These are phyloP conservation scores for Fusarium praegraminearum DNA, from an alignment of 2,329 filamentous ascomycete species.

Conservation along the genomic window DNA sequence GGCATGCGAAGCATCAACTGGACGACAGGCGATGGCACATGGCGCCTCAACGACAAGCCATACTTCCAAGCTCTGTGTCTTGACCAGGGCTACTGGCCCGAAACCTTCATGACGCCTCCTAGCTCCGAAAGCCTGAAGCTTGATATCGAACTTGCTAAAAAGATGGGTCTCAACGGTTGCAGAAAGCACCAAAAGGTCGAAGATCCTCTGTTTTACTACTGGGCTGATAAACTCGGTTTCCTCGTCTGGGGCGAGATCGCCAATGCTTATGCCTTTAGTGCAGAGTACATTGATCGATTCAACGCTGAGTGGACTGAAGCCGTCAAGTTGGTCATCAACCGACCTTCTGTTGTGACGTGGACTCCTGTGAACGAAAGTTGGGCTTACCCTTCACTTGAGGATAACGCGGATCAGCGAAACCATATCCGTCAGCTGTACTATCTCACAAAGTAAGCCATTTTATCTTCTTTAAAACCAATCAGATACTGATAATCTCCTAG, in stretches of 20 bases:
- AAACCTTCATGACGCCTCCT: slow-evolving; percentile 70
- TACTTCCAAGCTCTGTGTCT: slow-evolving; percentile 71
- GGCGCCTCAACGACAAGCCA: slow-evolving; percentile 69
- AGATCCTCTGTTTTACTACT: slow-evolving; percentile 70
- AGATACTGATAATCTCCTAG: slow-evolving; percentile 38
- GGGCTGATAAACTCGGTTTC: slow-evolving; percentile 70
- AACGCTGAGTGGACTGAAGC: slow-evolving; percentile 73
- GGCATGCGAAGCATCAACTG: slow-evolving; percentile 72
- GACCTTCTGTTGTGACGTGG: slow-evolving; percentile 73
- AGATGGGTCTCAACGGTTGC: slow-evolving; percentile 74
- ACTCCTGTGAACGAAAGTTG: slow-evolving; percentile 74
- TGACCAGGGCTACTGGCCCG: slow-evolving; percentile 74
- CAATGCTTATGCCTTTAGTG: slow-evolving; percentile 72
- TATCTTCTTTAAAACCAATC: slow-evolving; percentile 27
- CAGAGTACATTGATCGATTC: slow-evolving; percentile 69
- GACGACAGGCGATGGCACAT: slow-evolving; percentile 67
- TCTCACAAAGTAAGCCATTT: slow-evolving; percentile 65
- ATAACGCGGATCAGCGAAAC: slow-evolving; percentile 69
- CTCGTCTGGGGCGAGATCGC: slow-evolving; percentile 75
- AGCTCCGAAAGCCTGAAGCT: slow-evolving; percentile 57
- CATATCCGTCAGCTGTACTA: slow-evolving; percentile 74
- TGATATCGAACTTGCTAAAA: slow-evolving; percentile 68
- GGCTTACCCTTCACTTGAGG: slow-evolving; percentile 71
- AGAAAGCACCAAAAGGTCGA: slow-evolving; percentile 75
- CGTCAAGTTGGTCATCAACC: slow-evolving; percentile 73